These are phyloP conservation scores for Pogostemon cablin DNA, from an alignment of 257 asterid genomes.

Conservation along the genomic window DNA sequence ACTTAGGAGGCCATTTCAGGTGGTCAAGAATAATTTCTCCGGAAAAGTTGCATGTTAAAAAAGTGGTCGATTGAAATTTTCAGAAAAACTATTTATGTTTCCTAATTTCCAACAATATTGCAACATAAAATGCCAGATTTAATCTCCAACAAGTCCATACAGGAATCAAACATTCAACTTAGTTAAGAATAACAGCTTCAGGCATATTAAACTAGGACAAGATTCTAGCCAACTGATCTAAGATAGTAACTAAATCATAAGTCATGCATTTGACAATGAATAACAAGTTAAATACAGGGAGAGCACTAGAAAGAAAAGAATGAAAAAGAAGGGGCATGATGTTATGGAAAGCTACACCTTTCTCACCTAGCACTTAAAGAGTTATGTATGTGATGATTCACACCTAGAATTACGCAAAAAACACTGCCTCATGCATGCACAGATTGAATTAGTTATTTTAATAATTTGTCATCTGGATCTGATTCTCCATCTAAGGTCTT, in stretches of 20 bases:
- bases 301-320: not conserved
- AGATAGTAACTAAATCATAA: not conserved
- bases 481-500: not conserved
- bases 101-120: not conserved
- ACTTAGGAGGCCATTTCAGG: not conserved
- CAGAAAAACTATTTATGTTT: not conserved
- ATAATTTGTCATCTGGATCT: not conserved
- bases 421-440: not conserved
- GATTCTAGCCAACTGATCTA: slow-evolving; percentile 1
- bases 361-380: not conserved
- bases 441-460: not conserved
- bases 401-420: not conserved
- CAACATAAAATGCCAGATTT: not conserved
- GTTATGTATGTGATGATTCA: not conserved
- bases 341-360: no score
- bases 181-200: not conserved
- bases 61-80: slow-evolving; percentile 10
- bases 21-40: not conserved
- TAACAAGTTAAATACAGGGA: slow-evolving; percentile 8
- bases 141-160: slow-evolving; percentile 6
- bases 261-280: not conserved
- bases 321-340: no score
- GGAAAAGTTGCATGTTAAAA: not conserved
- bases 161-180: slow-evolving; percentile 7
- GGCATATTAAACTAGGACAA: slow-evolving; percentile 12